Evolutionary conservation across 2,329 filamentous ascomycete genomes (phyloP).

Genomic region (Ophiocordyceps australis): DNA sequence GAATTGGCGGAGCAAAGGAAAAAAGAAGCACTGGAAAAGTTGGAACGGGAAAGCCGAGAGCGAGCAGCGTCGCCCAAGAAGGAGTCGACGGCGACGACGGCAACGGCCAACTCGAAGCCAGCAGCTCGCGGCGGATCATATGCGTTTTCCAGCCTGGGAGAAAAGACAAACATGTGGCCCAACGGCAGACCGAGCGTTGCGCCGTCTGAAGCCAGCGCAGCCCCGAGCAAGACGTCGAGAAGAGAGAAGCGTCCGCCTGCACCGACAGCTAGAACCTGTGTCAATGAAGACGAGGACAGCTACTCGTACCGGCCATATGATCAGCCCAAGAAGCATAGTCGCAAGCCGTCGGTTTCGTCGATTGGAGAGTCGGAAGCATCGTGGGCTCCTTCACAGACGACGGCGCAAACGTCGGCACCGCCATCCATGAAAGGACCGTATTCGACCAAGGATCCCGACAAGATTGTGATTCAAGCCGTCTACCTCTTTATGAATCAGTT

Average conservation of each 20-base stretch:
- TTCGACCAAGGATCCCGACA: slow-evolving; percentile 77
- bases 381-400: slow-evolving; percentile 72
- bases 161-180: slow-evolving; percentile 54
- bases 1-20: slow-evolving; percentile 16
- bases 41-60: slow-evolving; percentile 22
- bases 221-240: slow-evolving; percentile 9
- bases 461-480: slow-evolving; percentile 88
- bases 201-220: slow-evolving; percentile 12
- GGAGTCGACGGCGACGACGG: slow-evolving; percentile 11
- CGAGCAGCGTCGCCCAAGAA: slow-evolving; percentile 4
- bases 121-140: slow-evolving; percentile 29
- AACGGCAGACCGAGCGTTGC: slow-evolving; percentile 32
- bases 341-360: slow-evolving; percentile 49
- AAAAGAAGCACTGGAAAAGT: slow-evolving; percentile 11
- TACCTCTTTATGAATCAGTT: slow-evolving; percentile 86
- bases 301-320: slow-evolving; percentile 69
- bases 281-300: slow-evolving; percentile 43
- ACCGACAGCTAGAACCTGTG: slow-evolving; percentile 36
- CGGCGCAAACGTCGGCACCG: slow-evolving; percentile 66
- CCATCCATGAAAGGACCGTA: slow-evolving; percentile 65
- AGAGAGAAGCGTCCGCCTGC: slow-evolving; percentile 21
- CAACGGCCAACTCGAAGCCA: slow-evolving; percentile 9
- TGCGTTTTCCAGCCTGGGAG: slow-evolving; percentile 46
- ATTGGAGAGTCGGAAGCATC: slow-evolving; percentile 63
- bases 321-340: slow-evolving; percentile 36